Percentiles rank a stretch among this genome's conserved stretches.
Evolutionary conservation across 1,139 yeast genomes (phyloP).

Genomic region (Blastobotrys apis): DNA sequence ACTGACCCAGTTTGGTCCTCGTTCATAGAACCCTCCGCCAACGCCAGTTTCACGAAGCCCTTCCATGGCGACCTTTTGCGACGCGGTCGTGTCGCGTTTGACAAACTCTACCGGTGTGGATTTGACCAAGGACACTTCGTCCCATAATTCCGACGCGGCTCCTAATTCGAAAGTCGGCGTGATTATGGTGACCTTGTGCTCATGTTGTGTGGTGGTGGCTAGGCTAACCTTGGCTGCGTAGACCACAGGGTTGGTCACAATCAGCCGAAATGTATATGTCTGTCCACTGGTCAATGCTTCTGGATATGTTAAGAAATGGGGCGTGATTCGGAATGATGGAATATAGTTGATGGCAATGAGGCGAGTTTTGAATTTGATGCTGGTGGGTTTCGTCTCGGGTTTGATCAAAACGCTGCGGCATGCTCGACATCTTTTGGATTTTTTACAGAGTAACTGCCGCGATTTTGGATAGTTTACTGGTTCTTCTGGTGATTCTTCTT

Average conservation of each 20-base stretch:
- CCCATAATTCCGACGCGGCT: conserved; percentile 28
- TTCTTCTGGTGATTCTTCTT: not conserved
- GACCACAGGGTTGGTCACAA: conserved; percentile 28
- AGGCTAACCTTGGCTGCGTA: conserved; percentile 25
- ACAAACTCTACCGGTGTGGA: conserved; percentile 30
- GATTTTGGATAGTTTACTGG: conserved; percentile 1
- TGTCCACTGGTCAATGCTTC: conserved; percentile 10
- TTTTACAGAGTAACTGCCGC: conserved; percentile 26
- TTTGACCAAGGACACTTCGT: conserved; percentile 27
- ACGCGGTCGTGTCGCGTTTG: conserved; percentile 27
- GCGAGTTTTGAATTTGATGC: conserved; percentile 25
- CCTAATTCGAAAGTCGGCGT: conserved; percentile 29
- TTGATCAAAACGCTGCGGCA: conserved; percentile 29
- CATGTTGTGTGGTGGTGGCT: conserved; percentile 20
- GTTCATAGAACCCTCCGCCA: conserved; percentile 18
- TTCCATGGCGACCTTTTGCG: conserved; percentile 31
- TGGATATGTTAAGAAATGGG: conserved; percentile 17
- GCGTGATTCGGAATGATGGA: conserved; percentile 22
- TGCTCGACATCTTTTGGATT: conserved; percentile 28
- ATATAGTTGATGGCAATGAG: conserved; percentile 29
- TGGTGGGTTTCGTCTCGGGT: conserved; percentile 31
- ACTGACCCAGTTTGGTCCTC: conserved; percentile 32
- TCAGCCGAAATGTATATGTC: conserved; percentile 21
- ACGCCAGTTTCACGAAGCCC: conserved; percentile 21
- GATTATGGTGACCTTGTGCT: conserved; percentile 24